These are phyloP conservation scores for Vigna radiata DNA, from an alignment of 306 rosid species.

Conservation along the genomic window DNA sequence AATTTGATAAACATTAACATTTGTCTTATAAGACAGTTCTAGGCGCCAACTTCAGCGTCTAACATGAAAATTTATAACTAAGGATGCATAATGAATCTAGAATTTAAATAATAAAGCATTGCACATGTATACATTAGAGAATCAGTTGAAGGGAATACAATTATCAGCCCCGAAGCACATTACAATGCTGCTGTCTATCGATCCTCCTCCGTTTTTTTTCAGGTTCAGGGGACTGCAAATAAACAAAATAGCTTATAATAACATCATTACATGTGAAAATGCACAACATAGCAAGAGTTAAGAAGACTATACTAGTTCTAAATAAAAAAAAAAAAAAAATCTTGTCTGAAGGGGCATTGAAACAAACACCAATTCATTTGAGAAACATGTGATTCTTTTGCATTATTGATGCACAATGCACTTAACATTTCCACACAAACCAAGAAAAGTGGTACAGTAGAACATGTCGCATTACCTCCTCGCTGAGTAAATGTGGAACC, in stretches of 20 bases:
- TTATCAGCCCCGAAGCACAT: slow-evolving; percentile 64
- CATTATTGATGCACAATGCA: slow-evolving; percentile 22
- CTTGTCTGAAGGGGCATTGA: background rate
- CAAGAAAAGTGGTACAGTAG: background rate
- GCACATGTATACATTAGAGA: slow-evolving; percentile 42
- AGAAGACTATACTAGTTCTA: background rate
- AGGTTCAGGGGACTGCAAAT: slow-evolving; percentile 62
- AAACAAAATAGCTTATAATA: background rate
- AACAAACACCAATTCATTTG: slow-evolving; percentile 5
- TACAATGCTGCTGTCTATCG: slow-evolving; percentile 61
- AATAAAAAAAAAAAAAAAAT: background rate
- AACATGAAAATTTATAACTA: slow-evolving; percentile 34
- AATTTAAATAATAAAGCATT: slow-evolving; percentile 38
- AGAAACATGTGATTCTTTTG: background rate
- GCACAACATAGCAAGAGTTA: background rate
- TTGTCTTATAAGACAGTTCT: slow-evolving; percentile 30
- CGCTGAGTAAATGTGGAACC: slow-evolving; percentile 66
- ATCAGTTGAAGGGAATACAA: background rate
- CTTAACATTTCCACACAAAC: background rate
- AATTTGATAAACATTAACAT: slow-evolving; percentile 31
- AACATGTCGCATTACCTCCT: slow-evolving; percentile 59
- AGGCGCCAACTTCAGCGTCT: slow-evolving; percentile 45
- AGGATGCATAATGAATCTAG: slow-evolving; percentile 13
- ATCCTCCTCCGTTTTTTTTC: slow-evolving; percentile 67
- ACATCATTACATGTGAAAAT: background rate